Base-by-base conservation (phyloP, 2,329 filamentous ascomycete species). In the Trichoderma sp. region DNA sequence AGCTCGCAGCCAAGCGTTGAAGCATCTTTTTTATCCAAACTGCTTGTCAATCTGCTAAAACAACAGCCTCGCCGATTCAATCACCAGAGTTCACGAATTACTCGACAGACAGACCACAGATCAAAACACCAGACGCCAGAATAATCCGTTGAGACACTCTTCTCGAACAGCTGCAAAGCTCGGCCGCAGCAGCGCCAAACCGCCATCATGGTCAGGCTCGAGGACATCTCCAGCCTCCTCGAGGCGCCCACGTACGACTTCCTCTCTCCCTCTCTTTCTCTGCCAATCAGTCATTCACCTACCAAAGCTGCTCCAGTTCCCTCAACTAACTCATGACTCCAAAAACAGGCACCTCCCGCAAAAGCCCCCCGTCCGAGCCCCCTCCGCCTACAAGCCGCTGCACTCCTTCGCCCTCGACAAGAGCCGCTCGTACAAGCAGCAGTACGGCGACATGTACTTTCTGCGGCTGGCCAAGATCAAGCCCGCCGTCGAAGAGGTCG, bases 361-460 rank as follows among this genome's bases (percentile, higher is more conserved):
- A 34, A 70, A 76, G 39, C 71, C 76, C 15, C 77, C 85, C 24
- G 79, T 85, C 56, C 88, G 89, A 64, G 80, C 77, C 54, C 70
- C 81, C 69, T 83, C 83, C 9, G 74, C 74, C 63, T 98, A 97
- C 81, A 89, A 87, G 64, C 88, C 94, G 0, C 83, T 96, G 30
- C 80, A 87, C 63, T 90, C 88, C 7, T 98, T 93, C 77, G 80
- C 81, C 56, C 85, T 98, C 10, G 85, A 90, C 26, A 89, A 84
- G 72, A 80, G 84, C 66, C 84, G 84, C 67, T 90, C 93, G 63
- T 99, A 98, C 76, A 84, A 93, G 76, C 95, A 98, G 76, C 95
- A 99, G 79, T 99, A 91, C 84, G 92, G 90, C 68, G 95, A 99
- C 78, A 94, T 98, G 87, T 99, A 99, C 83, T 99, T 97, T 75